Evolutionary conservation across 1,284 basidiomycete species (phyloP).

Genomic region (Ceratobasidium sp.): DNA sequence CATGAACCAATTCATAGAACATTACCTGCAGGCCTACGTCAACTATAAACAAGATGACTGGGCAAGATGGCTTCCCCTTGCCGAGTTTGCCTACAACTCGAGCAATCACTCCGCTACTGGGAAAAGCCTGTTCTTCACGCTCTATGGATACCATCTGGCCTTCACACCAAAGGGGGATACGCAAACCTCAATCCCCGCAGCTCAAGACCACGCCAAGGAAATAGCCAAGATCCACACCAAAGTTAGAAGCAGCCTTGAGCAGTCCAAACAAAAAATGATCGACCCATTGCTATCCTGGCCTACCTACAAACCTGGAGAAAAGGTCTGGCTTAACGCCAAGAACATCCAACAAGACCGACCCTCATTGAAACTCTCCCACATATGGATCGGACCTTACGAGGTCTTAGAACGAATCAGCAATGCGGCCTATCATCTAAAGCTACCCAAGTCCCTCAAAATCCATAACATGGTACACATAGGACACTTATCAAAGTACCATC

Average conservation of each 20-base stretch:
- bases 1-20: slow-evolving; percentile 54
- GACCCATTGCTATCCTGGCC: background rate
- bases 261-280: background rate
- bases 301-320: background rate
- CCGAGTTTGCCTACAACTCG: slow-evolving; percentile 50
- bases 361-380: slow-evolving; percentile 56
- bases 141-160: background rate
- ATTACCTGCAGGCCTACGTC: slow-evolving; percentile 47
- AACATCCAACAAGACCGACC: slow-evolving; percentile 55
- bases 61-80: slow-evolving; percentile 48
- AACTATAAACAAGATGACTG: slow-evolving; percentile 50
- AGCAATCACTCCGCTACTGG: slow-evolving; percentile 38
- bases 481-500: slow-evolving; percentile 49
- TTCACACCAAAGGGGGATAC: background rate
- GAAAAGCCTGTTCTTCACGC: slow-evolving; percentile 50
- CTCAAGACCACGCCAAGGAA: background rate
- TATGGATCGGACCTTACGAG: slow-evolving; percentile 57
- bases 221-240: background rate
- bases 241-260: background rate
- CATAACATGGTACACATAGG: slow-evolving; percentile 59
- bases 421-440: slow-evolving; percentile 54
- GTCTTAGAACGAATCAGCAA: slow-evolving; percentile 53
- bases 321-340: slow-evolving; percentile 52
- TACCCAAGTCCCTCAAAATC: slow-evolving; percentile 55
- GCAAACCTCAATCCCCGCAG: background rate